Evolutionary conservation across 768 basidiomycete genomes (phyloP).

Genomic region (Trametes gibbosa): DNA sequence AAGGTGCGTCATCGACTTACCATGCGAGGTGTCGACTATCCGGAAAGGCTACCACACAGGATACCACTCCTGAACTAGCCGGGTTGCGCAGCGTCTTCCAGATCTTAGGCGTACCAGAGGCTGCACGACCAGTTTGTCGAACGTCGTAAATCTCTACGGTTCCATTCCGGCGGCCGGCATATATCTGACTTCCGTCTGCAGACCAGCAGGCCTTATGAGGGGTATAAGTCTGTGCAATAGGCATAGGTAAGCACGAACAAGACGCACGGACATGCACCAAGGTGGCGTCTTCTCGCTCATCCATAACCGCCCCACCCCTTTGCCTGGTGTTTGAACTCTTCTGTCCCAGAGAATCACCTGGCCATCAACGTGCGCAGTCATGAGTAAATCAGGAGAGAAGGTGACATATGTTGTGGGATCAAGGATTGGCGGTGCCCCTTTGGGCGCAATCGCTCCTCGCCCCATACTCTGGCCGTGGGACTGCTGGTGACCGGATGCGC

Average conservation of each 20-base stretch:
- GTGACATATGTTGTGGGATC: slow-evolving; percentile 55
- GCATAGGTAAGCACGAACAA: neutral
- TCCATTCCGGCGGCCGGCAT: slow-evolving; percentile 88
- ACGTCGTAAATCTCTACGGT: slow-evolving; percentile 95
- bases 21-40: slow-evolving; percentile 90
- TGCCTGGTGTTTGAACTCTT: slow-evolving; percentile 59
- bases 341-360: slow-evolving; percentile 92
- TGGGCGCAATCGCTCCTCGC: slow-evolving; percentile 39
- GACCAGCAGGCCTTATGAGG: slow-evolving; percentile 89
- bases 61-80: slow-evolving; percentile 84
- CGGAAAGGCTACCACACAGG: slow-evolving; percentile 87
- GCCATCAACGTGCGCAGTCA: slow-evolving; percentile 91
- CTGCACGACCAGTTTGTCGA: slow-evolving; percentile 68
- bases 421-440: slow-evolving; percentile 74
- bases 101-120: slow-evolving; percentile 65
- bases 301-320: slow-evolving; percentile 81
- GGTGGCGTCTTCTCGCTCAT: slow-evolving; percentile 91
- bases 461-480: slow-evolving; percentile 6
- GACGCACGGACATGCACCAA: slow-evolving; percentile 90
- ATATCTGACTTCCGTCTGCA: slow-evolving; percentile 80
- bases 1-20: slow-evolving; percentile 43
- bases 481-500: slow-evolving; percentile 7
- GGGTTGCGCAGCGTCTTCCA: slow-evolving; percentile 86
- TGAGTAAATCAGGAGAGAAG: slow-evolving; percentile 78
- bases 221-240: neutral